Conservation (phyloP, 108 stramenopile species). For the Schizochytrium sp. region DNA sequence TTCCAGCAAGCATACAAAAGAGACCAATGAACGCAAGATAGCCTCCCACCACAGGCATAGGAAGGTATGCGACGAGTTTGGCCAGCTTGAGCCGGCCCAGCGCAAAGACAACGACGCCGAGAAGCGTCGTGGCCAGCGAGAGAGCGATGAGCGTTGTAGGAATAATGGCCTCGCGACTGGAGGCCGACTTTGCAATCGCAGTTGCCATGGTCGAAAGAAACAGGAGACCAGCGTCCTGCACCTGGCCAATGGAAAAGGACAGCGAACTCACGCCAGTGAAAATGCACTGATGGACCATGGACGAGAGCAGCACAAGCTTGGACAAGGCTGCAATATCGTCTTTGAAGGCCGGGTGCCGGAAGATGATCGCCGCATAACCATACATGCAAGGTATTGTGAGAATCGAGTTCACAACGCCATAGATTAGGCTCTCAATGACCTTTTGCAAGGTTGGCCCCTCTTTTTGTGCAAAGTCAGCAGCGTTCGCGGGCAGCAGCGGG, state of each 20-base stretch:
- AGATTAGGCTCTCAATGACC: not conserved
- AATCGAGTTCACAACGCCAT: constrained; percentile 32
- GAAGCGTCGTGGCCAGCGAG: constrained; percentile 60
- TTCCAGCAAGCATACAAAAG: constrained; percentile 83
- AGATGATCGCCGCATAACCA: constrained; percentile 80
- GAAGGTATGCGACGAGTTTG: constrained; percentile 75
- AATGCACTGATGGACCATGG: constrained; percentile 78
- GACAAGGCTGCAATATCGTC: constrained; percentile 63
- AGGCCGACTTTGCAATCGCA: constrained; percentile 47
- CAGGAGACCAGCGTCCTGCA: constrained; percentile 95
- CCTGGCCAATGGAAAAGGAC: constrained; percentile 86
- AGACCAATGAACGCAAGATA: constrained; percentile 95
- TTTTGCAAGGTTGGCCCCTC: not conserved
- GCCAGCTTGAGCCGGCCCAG: constrained; percentile 73
- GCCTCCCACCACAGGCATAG: constrained; percentile 89
- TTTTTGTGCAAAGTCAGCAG: not conserved
- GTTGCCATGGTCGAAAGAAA: constrained; percentile 80
- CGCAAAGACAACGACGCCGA: constrained; percentile 68
- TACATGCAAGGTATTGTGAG: constrained; percentile 69
- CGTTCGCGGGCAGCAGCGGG: not conserved
- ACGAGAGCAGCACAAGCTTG: constrained; percentile 74
- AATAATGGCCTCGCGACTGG: not conserved
- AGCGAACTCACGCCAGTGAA: constrained; percentile 69
- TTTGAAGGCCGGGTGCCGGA: constrained; percentile 59
- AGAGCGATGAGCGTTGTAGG: constrained; percentile 37